phyloP scores from a whole-genome alignment of 192 early-diverging fungal species.

The Coemansia sp. region DNA sequence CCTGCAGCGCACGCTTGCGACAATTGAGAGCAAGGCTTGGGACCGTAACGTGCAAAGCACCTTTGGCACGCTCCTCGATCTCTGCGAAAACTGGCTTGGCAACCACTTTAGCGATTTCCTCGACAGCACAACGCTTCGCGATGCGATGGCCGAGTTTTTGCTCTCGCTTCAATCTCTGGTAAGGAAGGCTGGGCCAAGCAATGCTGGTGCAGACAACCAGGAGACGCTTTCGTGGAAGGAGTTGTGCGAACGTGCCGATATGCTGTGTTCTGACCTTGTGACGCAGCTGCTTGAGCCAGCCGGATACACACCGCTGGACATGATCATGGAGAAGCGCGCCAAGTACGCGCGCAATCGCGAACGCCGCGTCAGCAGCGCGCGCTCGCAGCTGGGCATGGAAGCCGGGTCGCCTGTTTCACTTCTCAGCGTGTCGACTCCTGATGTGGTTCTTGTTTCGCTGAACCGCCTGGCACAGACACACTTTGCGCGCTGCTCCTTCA shows the following conservation, averaged over 20 bases:
- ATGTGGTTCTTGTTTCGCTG: slow-evolving; percentile 36
- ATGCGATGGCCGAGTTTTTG: slow-evolving; percentile 51
- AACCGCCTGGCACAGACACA: slow-evolving; percentile 51
- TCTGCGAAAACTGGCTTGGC: slow-evolving; percentile 64
- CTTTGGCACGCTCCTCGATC: slow-evolving; percentile 52
- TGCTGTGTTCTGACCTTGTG: slow-evolving; percentile 29
- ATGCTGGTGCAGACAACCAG: slow-evolving; percentile 1
- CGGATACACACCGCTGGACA: slow-evolving; percentile 31
- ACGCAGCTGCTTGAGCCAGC: slow-evolving; percentile 38
- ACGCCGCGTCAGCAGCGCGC: slow-evolving; percentile 16
- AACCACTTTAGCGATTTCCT: slow-evolving; percentile 64
- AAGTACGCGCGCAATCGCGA: slow-evolving; percentile 36
- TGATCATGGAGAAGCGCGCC: slow-evolving; percentile 37
- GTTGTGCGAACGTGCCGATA: slow-evolving; percentile 12
- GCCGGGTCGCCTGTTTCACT: slow-evolving; percentile 32
- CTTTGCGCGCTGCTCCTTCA: slow-evolving; percentile 52
- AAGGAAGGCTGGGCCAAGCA: slow-evolving; percentile 3
- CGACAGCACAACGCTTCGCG: slow-evolving; percentile 59
- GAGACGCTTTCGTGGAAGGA: slow-evolving; percentile 15
- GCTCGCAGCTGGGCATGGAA: slow-evolving; percentile 17
- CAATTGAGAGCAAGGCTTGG: slow-evolving; percentile 33
- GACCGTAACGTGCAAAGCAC: slow-evolving; percentile 11
- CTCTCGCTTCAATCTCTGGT: slow-evolving; percentile 12
- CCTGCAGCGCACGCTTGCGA: slow-evolving; percentile 27
- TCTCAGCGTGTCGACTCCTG: slow-evolving; percentile 32